Evolutionary conservation across 768 basidiomycete genomes (phyloP).

Genomic region (Megacollybia marginata): DNA sequence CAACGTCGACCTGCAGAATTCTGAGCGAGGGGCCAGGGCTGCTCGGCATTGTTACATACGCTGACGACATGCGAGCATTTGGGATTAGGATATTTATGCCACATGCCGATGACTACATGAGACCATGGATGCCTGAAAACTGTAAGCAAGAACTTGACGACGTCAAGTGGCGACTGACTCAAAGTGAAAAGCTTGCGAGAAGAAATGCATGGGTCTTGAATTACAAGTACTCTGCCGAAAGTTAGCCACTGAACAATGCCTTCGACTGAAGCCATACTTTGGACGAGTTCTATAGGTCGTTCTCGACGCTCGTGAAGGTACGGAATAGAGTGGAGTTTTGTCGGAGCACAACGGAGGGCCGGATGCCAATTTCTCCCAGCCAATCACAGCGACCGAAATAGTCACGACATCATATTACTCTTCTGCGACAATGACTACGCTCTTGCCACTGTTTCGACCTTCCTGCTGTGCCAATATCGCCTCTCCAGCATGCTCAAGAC

Average conservation of each 20-base stretch:
- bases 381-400: too few species aligned
- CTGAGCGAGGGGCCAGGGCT: too few species aligned
- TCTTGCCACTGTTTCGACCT: constrained; percentile 24
- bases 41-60: constrained; percentile 22
- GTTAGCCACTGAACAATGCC: too few species aligned
- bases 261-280: too few species aligned
- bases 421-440: constrained; percentile 1
- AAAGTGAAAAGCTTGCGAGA: constrained; percentile 77
- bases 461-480: constrained; percentile 22
- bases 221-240: too few species aligned
- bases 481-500: constrained; percentile 22
- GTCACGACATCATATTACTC: constrained; percentile 1
- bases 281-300: too few species aligned
- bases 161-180: constrained; percentile 49
- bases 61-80: constrained; percentile 85
- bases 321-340: too few species aligned
- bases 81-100: constrained; percentile 95
- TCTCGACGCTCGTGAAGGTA: too few species aligned
- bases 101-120: constrained; percentile 88
- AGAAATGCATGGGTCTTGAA: constrained; percentile 61
- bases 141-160: constrained; percentile 3
- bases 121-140: constrained; percentile 74
- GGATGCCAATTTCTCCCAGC: too few species aligned
- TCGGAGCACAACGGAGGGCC: too few species aligned
- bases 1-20: constrained; percentile 40